Base-by-base conservation (phyloP, 2,329 filamentous ascomycete species). In the Neopestalotiopsis sp. region DNA sequence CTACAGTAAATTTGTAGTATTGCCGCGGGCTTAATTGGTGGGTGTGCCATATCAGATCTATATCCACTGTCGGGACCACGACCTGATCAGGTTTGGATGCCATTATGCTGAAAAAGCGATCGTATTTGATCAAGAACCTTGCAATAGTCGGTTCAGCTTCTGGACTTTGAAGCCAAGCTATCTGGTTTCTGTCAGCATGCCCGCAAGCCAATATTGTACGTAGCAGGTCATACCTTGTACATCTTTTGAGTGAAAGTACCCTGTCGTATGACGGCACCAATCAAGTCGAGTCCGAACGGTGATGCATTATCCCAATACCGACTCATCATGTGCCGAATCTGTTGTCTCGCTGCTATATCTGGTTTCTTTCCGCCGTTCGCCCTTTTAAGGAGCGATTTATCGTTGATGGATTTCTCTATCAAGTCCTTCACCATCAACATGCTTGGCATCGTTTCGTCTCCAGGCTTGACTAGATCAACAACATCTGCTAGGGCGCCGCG, bases 321-420 rank as follows among this genome's bases (percentile, higher is more conserved):
- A 65, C 62, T 65, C 62, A 65, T 65, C 62, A 65, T 65, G 3
- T 65, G n/a, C 28, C 62, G 38, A 10, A 65, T 65, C 42, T 65
- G 62, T 30, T 32, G 62, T 40, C 40, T 45, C 1, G 62, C 62
- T 14, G 24, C 42, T 24, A 40, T 7, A 38, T 65, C 38, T 34
- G 62, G 62, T 10, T 65, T 65, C 42, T 52, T 65, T 17, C 62
- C 62, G 30, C 42, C 42, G 2, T 65, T 65, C 9, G 62, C 42
- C 38, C 42, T 9, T 52, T 45, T 49, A 1, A 65, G 62, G 9
- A 65, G 62, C 12, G 42, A 20, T 32, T 65, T 34, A 24, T 65
- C 62, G n/a, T 65, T 52, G 62, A 65, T 65, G 20, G 17, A 9
- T n/a, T 17, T 45, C 7, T 65, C 62, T 14, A 65, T 65, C 14